Base-by-base conservation (phyloP, 2,329 filamentous ascomycete species). In the Botryotinia narcissicola region DNA sequence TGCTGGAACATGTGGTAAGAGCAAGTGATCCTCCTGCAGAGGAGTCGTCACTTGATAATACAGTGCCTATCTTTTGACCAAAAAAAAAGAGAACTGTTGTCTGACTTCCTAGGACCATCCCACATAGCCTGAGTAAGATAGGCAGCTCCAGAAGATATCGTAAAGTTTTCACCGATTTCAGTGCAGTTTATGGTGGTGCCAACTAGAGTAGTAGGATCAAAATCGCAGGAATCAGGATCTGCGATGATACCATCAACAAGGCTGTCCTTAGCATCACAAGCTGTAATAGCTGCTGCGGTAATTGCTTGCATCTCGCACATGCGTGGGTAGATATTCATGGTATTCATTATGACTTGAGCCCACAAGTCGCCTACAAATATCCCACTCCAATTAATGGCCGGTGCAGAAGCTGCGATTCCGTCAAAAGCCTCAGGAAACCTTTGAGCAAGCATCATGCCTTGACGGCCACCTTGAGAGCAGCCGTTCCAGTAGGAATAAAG, bases 261-360 rank as follows among this genome's bases (percentile, higher is more conserved):
- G 37, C 84, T 84, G 75, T 88, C 86, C 8, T 86, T 79, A 8
- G 77, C 76, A 74, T 88, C 86, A 77, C 86, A 88, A 78, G 87
- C 85, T n/a, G 81, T 80, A 37, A 87, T 37, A 14, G 83, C 82
- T 73, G 86, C 84, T 0, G 5, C 20, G 22, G 29, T 32, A 35
- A 57, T 57, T 5, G 8, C n/a, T 32, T 64, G 32, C 32, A 64
- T 37, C 37, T 64, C 22, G 37, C 62, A 64, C 25, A 18, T 22
- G 20, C 1, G 32, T 10, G 62, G 22, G 8, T 42, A 64, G 32
- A n/a, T n/a, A 18, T 40, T 42, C 7, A 12, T 4, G 22, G 25
- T n/a, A n/a, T 44, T 42, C 37, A 64, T 46, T n/a, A 64, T 25
- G 22, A 64, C 25, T 5, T 9, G 29, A n/a, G 35, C 18, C 32